Evolutionary conservation across 2,329 filamentous ascomycete genomes (phyloP).

Genomic region (Neodidymelliopsis sp.): DNA sequence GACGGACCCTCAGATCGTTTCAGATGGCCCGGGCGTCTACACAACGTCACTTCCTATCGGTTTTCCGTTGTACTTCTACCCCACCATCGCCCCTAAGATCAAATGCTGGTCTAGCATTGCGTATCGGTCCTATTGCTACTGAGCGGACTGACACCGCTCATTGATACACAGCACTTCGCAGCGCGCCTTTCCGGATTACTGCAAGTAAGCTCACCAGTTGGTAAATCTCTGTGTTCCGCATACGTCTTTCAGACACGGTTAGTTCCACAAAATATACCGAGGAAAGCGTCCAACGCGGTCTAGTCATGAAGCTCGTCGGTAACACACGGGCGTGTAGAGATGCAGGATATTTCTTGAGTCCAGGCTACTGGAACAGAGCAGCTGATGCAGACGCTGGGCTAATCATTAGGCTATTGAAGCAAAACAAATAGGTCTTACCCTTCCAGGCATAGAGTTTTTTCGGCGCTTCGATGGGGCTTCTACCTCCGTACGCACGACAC

Average conservation of each 20-base stretch:
- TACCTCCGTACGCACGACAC: conserved; percentile 9
- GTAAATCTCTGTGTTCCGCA: conserved; percentile 2
- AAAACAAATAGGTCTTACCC: conserved; percentile 1
- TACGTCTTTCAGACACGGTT: neutral
- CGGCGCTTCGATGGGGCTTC: conserved; percentile 14
- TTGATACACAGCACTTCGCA: conserved; percentile 18
- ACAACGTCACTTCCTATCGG: conserved; percentile 16
- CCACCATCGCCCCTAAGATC: conserved; percentile 22
- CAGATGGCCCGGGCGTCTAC: conserved; percentile 14
- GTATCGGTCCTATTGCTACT: conserved; percentile 33
- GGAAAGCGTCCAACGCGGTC: neutral
- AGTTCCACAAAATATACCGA: neutral
- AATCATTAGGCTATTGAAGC: conserved; percentile 2
- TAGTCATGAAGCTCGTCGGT: neutral
- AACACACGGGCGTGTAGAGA: neutral
- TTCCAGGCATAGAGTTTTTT: conserved; percentile 7
- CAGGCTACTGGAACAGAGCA: conserved; percentile 8
- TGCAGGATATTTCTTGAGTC: conserved; percentile 6
- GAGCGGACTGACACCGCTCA: conserved; percentile 34
- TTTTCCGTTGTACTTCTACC: conserved; percentile 23
- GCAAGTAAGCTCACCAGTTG: conserved; percentile 17
- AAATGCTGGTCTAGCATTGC: conserved; percentile 24
- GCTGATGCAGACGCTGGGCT: conserved; percentile 3
- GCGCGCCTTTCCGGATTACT: conserved; percentile 19
- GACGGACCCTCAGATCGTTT: conserved; percentile 8